Conservation (phyloP, 192 early-diverging fungal genomes). For the Podila epigama region DNA sequence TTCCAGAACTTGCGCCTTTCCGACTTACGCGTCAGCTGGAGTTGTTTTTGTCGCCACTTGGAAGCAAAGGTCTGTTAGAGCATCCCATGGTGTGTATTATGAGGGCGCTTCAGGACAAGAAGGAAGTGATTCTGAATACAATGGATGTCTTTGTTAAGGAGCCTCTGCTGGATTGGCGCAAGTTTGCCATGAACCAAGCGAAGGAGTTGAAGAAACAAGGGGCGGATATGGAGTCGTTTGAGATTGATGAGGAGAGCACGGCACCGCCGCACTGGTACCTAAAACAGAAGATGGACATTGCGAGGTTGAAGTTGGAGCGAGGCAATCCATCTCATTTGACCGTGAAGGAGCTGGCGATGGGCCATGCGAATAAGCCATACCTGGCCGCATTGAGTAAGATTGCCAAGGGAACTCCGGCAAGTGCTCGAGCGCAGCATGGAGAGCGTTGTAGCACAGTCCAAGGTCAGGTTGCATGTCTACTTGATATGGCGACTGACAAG, state of each 20-base stretch:
- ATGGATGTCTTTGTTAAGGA: constrained; percentile 87
- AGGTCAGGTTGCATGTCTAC: constrained; percentile 75
- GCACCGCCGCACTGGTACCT: constrained; percentile 75
- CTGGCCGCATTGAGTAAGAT: constrained; percentile 52
- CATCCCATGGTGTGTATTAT: constrained; percentile 74
- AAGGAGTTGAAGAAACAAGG: constrained; percentile 61
- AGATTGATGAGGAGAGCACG: constrained; percentile 44
- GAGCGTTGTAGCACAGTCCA: constrained; percentile 55
- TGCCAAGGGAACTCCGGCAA: constrained; percentile 55
- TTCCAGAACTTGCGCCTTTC: constrained; percentile 83
- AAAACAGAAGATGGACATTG: constrained; percentile 77
- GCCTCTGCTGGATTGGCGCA: constrained; percentile 83
- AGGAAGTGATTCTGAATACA: constrained; percentile 72
- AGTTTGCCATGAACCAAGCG: constrained; percentile 67
- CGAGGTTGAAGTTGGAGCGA: constrained; percentile 69
- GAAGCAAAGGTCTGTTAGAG: constrained; percentile 67
- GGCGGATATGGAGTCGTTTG: constrained; percentile 43
- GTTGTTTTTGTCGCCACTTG: constrained; percentile 70
- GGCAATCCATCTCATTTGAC: constrained; percentile 72
- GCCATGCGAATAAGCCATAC: constrained; percentile 68
- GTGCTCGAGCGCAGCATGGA: constrained; percentile 55
- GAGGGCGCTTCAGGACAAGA: constrained; percentile 63
- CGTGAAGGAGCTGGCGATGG: constrained; percentile 63
- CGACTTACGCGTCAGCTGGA: constrained; percentile 74
- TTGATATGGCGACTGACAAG: constrained; percentile 79